Conservation (phyloP, 352 stramenopile species). For the Phytophthora multivora region DNA sequence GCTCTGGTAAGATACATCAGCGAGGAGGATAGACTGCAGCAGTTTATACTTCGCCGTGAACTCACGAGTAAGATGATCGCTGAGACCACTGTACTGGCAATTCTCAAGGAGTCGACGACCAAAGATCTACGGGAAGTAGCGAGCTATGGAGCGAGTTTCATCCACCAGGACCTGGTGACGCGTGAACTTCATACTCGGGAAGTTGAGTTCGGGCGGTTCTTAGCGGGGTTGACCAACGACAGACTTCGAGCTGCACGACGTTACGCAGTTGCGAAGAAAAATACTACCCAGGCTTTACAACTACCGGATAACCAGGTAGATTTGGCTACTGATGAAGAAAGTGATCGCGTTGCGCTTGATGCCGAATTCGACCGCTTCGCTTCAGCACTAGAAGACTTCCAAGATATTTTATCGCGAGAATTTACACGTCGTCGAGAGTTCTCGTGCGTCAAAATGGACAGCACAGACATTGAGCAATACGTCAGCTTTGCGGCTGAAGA, state of each 20-base stretch:
- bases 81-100: constrained; percentile 64
- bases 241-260: constrained; percentile 48
- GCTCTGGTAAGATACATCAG: constrained; percentile 65
- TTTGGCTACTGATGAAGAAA: not conserved
- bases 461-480: constrained; percentile 46
- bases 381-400: constrained; percentile 51
- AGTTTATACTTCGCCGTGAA: constrained; percentile 72
- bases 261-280: constrained; percentile 21
- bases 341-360: constrained; percentile 14
- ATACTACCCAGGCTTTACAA: not conserved
- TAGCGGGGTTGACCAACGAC: constrained; percentile 63
- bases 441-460: constrained; percentile 77
- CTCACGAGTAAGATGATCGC: constrained; percentile 77
- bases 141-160: constrained; percentile 45
- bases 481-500: constrained; percentile 82
- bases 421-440: constrained; percentile 69
- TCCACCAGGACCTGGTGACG: constrained; percentile 58
- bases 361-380: constrained; percentile 44
- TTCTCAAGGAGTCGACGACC: constrained; percentile 61
- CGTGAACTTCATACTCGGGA: constrained; percentile 71
- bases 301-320: constrained; percentile 11
- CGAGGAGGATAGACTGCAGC: constrained; percentile 44
- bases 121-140: constrained; percentile 60
- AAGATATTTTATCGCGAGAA: constrained; percentile 62
- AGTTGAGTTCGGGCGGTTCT: constrained; percentile 56